Evolutionary conservation across 2,329 filamentous ascomycete species (phyloP).

Genomic region (Penicillium sp.): DNA sequence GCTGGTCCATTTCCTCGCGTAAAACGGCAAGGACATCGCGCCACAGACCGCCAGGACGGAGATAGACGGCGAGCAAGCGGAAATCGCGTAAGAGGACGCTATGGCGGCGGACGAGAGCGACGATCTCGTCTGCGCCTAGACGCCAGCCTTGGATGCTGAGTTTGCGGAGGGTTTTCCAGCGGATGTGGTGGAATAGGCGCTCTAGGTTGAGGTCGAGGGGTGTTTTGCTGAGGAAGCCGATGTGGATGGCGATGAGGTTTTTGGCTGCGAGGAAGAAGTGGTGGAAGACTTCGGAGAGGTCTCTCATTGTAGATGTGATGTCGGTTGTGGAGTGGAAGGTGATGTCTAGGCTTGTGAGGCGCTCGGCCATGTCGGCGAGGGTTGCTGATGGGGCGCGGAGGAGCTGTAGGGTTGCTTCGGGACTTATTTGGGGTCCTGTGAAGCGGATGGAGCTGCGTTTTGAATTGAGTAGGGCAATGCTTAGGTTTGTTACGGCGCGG

Average conservation of each 20-base stretch:
- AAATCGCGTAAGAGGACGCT: conserved; percentile 57
- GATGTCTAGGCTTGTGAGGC: conserved; percentile 62
- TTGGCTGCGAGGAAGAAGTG: conserved; percentile 59
- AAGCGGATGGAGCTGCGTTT: conserved; percentile 60
- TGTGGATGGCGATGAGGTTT: conserved; percentile 62
- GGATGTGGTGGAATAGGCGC: conserved; percentile 61
- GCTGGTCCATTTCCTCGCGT: conserved; percentile 54
- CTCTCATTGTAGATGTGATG: conserved; percentile 57
- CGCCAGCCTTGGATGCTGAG: conserved; percentile 67
- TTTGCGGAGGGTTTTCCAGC: conserved; percentile 61
- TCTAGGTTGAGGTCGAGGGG: conserved; percentile 60
- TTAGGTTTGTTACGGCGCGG: conserved; percentile 60
- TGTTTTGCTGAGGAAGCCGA: conserved; percentile 60
- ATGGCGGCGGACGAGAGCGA: conserved; percentile 57
- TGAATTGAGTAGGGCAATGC: conserved; percentile 56
- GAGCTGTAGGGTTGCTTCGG: conserved; percentile 56
- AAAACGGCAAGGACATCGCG: conserved; percentile 59
- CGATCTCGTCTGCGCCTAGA: conserved; percentile 60
- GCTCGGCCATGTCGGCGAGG: conserved; percentile 53
- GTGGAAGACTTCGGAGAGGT: conserved; percentile 58
- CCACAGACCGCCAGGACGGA: conserved; percentile 62
- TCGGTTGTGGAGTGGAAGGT: conserved; percentile 61
- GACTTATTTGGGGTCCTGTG: conserved; percentile 62
- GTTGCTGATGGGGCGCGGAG: conserved; percentile 48
- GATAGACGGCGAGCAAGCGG: conserved; percentile 59